A percentile compares a stretch with the other conserved stretches of the same genome.
These are phyloP conservation scores for Dactylis glomerata DNA, from an alignment of 176 grass and related monocot genomes.

Conservation along the genomic window DNA sequence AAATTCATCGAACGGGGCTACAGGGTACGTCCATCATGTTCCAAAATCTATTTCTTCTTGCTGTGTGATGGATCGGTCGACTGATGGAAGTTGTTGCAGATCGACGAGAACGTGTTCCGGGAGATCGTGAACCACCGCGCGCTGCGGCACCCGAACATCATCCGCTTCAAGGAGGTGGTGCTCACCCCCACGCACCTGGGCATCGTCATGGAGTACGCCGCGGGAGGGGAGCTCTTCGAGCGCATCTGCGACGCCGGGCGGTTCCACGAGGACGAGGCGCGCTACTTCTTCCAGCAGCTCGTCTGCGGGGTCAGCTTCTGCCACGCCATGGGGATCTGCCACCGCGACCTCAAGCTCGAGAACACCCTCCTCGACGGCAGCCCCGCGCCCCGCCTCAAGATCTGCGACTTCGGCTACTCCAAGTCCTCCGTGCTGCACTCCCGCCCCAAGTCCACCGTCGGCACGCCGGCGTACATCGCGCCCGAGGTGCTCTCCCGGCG, in stretches of 20 bases:
- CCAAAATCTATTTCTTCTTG: too few relatives aligned
- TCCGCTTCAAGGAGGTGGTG: conserved; percentile 92
- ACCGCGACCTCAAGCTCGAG: conserved; percentile 90
- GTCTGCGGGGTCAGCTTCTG: conserved; percentile 84
- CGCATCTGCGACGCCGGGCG: conserved; percentile 80
- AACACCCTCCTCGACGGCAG: conserved; percentile 93
- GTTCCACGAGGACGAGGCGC: conserved; percentile 81
- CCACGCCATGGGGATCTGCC: conserved; percentile 86
- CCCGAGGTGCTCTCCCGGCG: conserved; percentile 61
- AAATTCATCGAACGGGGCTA: conserved; percentile 82
- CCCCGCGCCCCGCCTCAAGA: conserved; percentile 81
- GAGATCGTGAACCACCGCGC: conserved; percentile 92
- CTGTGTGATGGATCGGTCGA: too few relatives aligned
- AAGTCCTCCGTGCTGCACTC: conserved; percentile 73
- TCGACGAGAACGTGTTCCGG: conserved; percentile 87
- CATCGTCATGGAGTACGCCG: conserved; percentile 95
- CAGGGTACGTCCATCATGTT: conserved; percentile 25
- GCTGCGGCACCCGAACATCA: conserved; percentile 81
- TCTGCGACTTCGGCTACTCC: conserved; percentile 89
- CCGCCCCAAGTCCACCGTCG: conserved; percentile 64
- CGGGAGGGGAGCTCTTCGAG: conserved; percentile 94
- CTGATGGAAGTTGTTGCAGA: conserved; percentile 13
- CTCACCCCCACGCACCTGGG: conserved; percentile 79
- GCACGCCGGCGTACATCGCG: conserved; percentile 80
- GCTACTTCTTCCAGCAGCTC: conserved; percentile 98